Conservation (phyloP, 768 basidiomycete species). For the Trametes villosa region DNA sequence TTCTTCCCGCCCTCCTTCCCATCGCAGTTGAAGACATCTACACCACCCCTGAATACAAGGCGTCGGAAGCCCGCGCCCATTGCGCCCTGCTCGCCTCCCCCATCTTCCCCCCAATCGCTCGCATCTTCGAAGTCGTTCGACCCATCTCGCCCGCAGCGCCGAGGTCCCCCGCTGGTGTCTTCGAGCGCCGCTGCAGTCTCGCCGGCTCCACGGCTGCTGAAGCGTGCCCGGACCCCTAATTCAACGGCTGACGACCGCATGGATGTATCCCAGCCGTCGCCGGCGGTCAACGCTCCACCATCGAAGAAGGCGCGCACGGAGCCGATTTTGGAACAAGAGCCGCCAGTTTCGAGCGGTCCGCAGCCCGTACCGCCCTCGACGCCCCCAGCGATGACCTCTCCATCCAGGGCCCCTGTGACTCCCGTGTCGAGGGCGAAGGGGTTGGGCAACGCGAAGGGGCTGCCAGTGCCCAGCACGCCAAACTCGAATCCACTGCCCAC, state of each 20-base stretch:
- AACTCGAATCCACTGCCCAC: conserved; percentile 41
- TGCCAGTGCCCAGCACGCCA: conserved; percentile 33
- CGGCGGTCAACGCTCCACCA: conserved; percentile 7
- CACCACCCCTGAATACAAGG: conserved; percentile 41
- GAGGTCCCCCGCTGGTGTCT: conserved; percentile 25
- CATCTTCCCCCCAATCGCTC: conserved; percentile 35
- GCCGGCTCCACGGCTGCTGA: conserved; percentile 15
- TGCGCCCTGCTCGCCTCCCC: conserved; percentile 28
- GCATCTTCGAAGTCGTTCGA: conserved; percentile 24
- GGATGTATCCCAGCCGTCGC: conserved; percentile 14
- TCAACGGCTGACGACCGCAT: conserved; percentile 20
- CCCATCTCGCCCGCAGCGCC: conserved; percentile 21
- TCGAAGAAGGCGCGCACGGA: conserved; percentile 28
- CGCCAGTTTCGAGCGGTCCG: conserved; percentile 20
- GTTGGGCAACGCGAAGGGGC: conserved; percentile 29
- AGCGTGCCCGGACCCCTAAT: conserved; percentile 26
- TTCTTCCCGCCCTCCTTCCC: conserved; percentile 62
- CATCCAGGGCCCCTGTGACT: conserved; percentile 29
- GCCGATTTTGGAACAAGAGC: conserved; percentile 15
- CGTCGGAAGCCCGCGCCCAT: conserved; percentile 53
- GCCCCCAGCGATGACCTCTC: conserved; percentile 36
- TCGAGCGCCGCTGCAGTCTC: conserved; percentile 18
- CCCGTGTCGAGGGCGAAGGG: conserved; percentile 25
- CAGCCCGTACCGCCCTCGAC: conserved; percentile 31
- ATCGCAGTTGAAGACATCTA: conserved; percentile 55